Base-by-base conservation (phyloP, 257 asterid genomes). In the Primulina tabacum region DNA sequence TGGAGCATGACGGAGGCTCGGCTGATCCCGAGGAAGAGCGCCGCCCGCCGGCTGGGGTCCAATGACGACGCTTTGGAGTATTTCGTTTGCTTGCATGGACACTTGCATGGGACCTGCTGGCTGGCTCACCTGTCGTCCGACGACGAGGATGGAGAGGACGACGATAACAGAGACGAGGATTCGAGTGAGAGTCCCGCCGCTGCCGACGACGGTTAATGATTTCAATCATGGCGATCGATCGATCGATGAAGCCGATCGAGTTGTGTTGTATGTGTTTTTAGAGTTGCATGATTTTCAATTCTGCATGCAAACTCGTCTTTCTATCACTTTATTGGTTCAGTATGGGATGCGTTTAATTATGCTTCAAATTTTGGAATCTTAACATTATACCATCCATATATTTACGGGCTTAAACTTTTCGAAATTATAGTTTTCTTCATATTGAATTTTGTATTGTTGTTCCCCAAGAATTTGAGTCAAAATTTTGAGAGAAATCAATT, bases 1-100 rank as follows among this genome's bases (percentile, higher is more conserved):
- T 92, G 98, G 98, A 92, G 97, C 73, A 90, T 92, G 97, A 80
- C 90, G 63, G 86, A 89, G 67, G 97, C 95, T 34, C 80, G 86
- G 50, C 80, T 92, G 26, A 68, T 89, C n/a, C 95, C 96, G 2
- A 79, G 78, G 80, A 79, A 37, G 79, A 84, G 76, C 38, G 97
- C 92, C 30, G 89, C 89, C 0, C 71, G 95, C 40, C 77, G 95
- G 73, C 88, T 92, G 29, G 97, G 92, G 2, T 81, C 92, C 34
- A 74, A 81, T n/a, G 92, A 84, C 17, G 90, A 75, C 10, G 87
- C 80, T 35, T 18, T 88, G 70, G 97, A 92, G 86, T 88, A 88
- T 55, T 90, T 85, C 73, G 97, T 92, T 24, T 92, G 98, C 79
- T 73, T 92, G 56, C 86, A 88, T 56, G 98, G 97, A 0, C 96